Evolutionary conservation across 768 basidiomycete genomes (phyloP).

Genomic region (Termitomyces sp.): DNA sequence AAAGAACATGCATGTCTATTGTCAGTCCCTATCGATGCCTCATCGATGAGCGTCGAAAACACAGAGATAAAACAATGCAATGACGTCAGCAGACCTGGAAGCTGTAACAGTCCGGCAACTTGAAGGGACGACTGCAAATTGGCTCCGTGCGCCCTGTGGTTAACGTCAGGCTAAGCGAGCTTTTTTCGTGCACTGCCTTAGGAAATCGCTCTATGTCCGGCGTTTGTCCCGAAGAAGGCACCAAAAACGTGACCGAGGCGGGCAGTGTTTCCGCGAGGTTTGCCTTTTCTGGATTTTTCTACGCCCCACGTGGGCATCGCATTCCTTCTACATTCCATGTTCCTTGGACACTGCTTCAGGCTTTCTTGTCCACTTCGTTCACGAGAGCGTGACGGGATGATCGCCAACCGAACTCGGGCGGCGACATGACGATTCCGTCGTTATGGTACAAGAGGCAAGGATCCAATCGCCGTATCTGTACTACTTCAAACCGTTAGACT

Average conservation of each 20-base stretch:
- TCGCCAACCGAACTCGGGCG: constrained; percentile 16
- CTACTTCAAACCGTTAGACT: constrained; percentile 4
- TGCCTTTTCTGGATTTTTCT: constrained; percentile 9
- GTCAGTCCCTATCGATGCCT: neutral
- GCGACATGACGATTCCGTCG: constrained; percentile 18
- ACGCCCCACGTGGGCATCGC: constrained; percentile 23
- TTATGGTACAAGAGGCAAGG: constrained; percentile 19
- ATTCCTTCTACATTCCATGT: constrained; percentile 14
- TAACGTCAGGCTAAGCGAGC: neutral
- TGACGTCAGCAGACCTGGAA: neutral
- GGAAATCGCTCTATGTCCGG: constrained; percentile 19
- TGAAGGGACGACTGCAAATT: neutral
- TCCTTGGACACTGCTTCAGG: constrained; percentile 27
- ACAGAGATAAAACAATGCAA: neutral
- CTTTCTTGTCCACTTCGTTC: constrained; percentile 13
- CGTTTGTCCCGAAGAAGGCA: constrained; percentile 20
- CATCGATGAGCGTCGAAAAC: neutral
- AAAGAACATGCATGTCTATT: neutral
- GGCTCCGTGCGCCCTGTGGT: neutral
- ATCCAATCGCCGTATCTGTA: constrained; percentile 7
- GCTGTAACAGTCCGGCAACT: constrained; percentile 2
- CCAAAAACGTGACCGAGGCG: constrained; percentile 12
- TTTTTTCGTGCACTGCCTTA: constrained; percentile 25
- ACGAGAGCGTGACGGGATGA: constrained; percentile 6
- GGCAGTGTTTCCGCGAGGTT: constrained; percentile 14